phyloP scores from a whole-genome alignment of 371 early-diverging fungal genomes.

The Blyttiomyces sp. region DNA sequence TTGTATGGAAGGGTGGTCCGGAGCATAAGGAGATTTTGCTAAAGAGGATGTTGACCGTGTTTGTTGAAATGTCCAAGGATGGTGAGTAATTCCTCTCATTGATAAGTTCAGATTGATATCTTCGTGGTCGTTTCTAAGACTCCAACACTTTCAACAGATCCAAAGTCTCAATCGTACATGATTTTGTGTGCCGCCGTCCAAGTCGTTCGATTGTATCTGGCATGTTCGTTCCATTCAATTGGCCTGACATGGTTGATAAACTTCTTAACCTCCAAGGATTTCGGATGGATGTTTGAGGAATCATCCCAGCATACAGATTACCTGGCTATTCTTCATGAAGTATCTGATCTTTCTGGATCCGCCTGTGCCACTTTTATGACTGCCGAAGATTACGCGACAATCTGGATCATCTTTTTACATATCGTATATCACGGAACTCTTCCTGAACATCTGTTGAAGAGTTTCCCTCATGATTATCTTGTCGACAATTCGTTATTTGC shows the following conservation, averaged over 20 bases:
- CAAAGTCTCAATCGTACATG: neutral
- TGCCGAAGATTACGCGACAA: conserved; percentile 5
- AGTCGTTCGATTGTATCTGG: conserved; percentile 4
- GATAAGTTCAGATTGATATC: neutral
- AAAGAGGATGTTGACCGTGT: conserved; percentile 16
- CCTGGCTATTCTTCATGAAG: neutral
- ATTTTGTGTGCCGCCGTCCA: conserved; percentile 4
- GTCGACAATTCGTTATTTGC: conserved; percentile 11
- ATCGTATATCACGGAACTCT: conserved; percentile 15
- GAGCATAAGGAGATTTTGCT: conserved; percentile 14
- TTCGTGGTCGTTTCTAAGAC: neutral
- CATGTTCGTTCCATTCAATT: neutral
- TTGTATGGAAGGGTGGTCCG: conserved; percentile 22
- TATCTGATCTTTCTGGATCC: neutral
- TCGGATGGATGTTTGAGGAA: neutral
- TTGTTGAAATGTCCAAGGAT: neutral
- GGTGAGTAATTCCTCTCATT: neutral
- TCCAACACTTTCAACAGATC: neutral
- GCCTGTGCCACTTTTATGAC: conserved; percentile 1
- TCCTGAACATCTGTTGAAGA: conserved; percentile 15
- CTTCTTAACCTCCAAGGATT: neutral
- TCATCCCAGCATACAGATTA: neutral
- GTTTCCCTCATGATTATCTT: conserved; percentile 27
- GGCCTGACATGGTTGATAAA: neutral
- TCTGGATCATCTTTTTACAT: conserved; percentile 27